Percentiles rank a stretch among this genome's conserved stretches.
Conservation (phyloP, 2,329 filamentous ascomycete genomes). For the Trichoderma gracile region DNA sequence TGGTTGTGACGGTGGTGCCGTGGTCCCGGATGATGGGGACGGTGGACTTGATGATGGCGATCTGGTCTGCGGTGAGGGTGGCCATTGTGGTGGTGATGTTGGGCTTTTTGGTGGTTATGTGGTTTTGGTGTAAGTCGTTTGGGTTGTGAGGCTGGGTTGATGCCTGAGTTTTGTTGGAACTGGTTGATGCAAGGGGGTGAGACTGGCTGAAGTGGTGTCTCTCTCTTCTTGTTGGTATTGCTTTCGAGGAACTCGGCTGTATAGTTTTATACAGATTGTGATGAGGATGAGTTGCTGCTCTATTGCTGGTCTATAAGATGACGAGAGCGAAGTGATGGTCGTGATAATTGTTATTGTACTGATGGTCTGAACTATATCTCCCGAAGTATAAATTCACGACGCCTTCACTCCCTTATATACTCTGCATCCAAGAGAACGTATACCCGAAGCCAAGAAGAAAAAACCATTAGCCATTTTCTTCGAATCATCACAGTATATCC, state of each 20-base stretch:
- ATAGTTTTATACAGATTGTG: not conserved
- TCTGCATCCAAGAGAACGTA: not conserved
- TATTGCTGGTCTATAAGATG: slow-evolving; percentile 5
- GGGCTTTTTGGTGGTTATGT: not conserved
- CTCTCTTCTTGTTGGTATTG: not conserved
- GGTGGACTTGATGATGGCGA: slow-evolving; percentile 72
- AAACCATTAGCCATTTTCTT: not conserved
- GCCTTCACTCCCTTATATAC: not conserved
- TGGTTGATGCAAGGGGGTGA: not conserved
- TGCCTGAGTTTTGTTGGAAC: not conserved
- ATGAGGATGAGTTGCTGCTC: not conserved
- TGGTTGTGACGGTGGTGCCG: slow-evolving; percentile 65
- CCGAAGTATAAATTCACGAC: not conserved
- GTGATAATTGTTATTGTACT: not conserved
- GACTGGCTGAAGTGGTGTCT: not conserved
- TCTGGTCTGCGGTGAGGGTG: slow-evolving; percentile 62
- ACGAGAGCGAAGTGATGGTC: not conserved
- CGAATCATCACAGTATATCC: not conserved
- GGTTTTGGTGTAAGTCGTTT: not conserved
- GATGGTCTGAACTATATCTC: not conserved
- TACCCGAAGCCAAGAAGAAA: not conserved
- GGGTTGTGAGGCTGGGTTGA: not conserved
- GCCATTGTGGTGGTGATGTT: slow-evolving; percentile 39
- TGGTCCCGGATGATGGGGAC: slow-evolving; percentile 70
- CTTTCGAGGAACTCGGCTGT: not conserved